Base-by-base conservation (phyloP, 129 eudicot species). In the Helianthus annuus region DNA sequence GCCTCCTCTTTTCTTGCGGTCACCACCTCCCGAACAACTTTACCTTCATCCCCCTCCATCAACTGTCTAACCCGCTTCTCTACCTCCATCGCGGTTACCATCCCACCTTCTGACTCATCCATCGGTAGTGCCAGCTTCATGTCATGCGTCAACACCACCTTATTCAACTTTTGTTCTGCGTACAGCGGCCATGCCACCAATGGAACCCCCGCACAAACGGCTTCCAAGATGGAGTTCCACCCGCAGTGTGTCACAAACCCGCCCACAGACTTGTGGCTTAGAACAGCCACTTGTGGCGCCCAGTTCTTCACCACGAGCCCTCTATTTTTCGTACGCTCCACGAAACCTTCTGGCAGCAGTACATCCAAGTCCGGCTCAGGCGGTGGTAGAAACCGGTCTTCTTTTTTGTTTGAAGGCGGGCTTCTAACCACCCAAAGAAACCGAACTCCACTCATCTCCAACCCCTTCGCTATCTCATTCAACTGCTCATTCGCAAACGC, bases 211-310 rank as follows among this genome's bases (percentile, higher is more conserved):
- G 64, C 68, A 44, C 81, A 46, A 16, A 83, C 56, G 0, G 87
- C 87, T 42, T 86, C 87, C 17, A 83, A 38, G 1, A 85, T 78
- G 4, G 91, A 85, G 63, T 83, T 86, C 88, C 92, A 86, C 61
- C 88, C 86, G 7, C 88, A 83, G 12, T 85, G 91, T 2, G 91
- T 79, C 80, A 87, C 66, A 13, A 87, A 87, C 39, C 89, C 82
- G n/a, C 85, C 87, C 2, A 88, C 34, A 1, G 85, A 75, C n/a
- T 61, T 10, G 40, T 82, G 85, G 24, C 71, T 54, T 24, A 88
- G 54, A n/a, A 88, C 83, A 32, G 73, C 71, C 42, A 85, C 79
- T 40, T 88, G 94, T 27, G 87, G 80, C 0, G 85, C 82, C 94
- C 89, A 88, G 10, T 51, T 78, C 29, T 71, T 78, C 14, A 88